Conservation (phyloP, 257 asterid genomes). For the Verbena officinalis region DNA sequence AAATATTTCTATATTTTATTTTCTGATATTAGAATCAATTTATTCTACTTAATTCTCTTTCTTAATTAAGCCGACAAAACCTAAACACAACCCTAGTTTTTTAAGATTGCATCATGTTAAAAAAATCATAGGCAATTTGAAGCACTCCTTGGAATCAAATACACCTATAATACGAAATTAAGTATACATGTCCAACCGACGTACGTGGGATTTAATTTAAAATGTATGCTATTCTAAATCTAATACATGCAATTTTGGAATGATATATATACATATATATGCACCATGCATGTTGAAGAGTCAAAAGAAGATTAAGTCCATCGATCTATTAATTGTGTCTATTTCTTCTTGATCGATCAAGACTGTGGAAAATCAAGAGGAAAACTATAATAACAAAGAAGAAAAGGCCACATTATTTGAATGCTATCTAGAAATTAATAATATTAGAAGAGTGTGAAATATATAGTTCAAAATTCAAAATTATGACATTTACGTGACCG, state of each 20-base stretch:
- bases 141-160: neutral
- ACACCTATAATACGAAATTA: neutral
- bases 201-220: neutral
- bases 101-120: neutral
- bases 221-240: neutral
- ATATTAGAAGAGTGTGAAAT: slow-evolving; percentile 8
- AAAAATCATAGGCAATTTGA: neutral
- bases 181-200: neutral
- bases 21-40: too few relatives aligned
- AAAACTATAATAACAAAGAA: too few relatives aligned
- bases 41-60: too few relatives aligned
- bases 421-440: neutral
- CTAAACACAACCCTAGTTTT: too few relatives aligned
- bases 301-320: slow-evolving; percentile 12
- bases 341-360: neutral
- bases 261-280: too few relatives aligned
- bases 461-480: neutral
- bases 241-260: too few relatives aligned
- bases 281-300: slow-evolving; percentile 9
- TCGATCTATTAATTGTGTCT: neutral
- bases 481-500: neutral
- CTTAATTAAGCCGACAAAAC: too few relatives aligned
- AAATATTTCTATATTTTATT: too few relatives aligned
- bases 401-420: slow-evolving; percentile 25
- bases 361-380: neutral